phyloP scores from a whole-genome alignment of 2,329 filamentous ascomycete species.

The Aaosphaeria arxii region DNA sequence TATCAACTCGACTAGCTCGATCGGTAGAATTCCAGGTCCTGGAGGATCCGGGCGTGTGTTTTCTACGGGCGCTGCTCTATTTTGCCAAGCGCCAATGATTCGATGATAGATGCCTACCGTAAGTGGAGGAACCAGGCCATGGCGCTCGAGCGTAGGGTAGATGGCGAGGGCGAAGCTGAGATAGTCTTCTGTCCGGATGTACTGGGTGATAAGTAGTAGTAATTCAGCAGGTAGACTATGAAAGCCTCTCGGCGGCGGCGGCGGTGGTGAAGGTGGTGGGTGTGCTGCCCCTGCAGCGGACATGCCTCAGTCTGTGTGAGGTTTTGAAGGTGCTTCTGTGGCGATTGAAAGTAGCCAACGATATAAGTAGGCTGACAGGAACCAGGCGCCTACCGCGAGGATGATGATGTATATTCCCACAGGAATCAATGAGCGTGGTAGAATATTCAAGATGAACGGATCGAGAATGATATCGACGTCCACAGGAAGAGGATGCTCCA shows the following conservation, averaged over 20 bases:
- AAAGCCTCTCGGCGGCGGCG: constrained; percentile 20
- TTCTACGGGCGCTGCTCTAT: constrained; percentile 1
- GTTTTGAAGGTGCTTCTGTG: constrained; percentile 17
- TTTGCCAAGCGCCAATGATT: constrained; percentile 9
- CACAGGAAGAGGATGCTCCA: constrained; percentile 71
- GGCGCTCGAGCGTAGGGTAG: constrained; percentile 42
- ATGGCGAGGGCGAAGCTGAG: constrained; percentile 47
- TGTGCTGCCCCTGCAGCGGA: constrained; percentile 16
- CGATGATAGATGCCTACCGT: constrained; percentile 20
- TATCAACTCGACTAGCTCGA: constrained; percentile 42
- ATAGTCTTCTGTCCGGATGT: constrained; percentile 39
- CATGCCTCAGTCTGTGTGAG: constrained; percentile 31
- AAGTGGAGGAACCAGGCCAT: constrained; percentile 30
- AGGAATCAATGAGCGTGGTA: constrained; percentile 74
- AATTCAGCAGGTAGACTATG: constrained; percentile 46
- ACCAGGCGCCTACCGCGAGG: constrained; percentile 56
- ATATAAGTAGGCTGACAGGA: constrained; percentile 46
- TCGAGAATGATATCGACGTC: constrained; percentile 81
- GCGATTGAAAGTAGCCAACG: constrained; percentile 25
- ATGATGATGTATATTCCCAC: constrained; percentile 66
- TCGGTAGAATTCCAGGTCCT: constrained; percentile 26
- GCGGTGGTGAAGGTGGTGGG: constrained; percentile 13
- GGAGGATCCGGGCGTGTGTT: constrained; percentile 6
- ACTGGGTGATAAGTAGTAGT: constrained; percentile 44
- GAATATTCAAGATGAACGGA: constrained; percentile 74